Evolutionary conservation across 2,329 filamentous ascomycete species (phyloP), one percentile per base, ranked within the genome.

Genomic region (Curvularia spicifera): DNA sequence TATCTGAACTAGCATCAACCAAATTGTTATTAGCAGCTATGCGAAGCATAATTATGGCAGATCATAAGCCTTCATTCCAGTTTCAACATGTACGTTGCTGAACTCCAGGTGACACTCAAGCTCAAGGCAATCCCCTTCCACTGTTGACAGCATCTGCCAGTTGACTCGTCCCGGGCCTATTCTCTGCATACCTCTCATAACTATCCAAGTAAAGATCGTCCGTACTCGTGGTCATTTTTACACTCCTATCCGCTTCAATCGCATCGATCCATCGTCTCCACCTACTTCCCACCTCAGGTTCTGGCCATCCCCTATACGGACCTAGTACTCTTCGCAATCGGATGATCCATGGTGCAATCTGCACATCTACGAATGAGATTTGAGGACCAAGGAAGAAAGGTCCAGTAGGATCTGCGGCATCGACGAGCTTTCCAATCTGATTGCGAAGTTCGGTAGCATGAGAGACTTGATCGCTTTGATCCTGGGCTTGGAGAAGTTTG

Each of bases 301-400:
- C 84, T 0, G 85, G 83, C 87, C 89, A 92, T 22, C 84, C 85
- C 20, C 87, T 80, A 63, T 89, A 87, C 15, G 86, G 85, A 49
- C 84, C 82, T 33, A 91, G 78, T 18, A 92, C 85, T 2, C 85
- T 84, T n/a, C 84, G 81, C 59, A 93, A 78, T 1, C 91, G 83
- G 18, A 93, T 71, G 13, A 91, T 83, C 83, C 91, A 93, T 0
- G 91, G 91, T 1, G 90, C 90, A 45, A 92, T 83, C 69, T 92
- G 88, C 15, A 92, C 82, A 64, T 93, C 90, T 0, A 93, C 90
- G 54, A 91, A 87, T 0, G 80, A 82, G 54, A 88, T 79, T 1
- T 80, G 66, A 0, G 74, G 65, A 7, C 86, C 86, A 64, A 83
- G 82, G 71, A 93, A 93, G 74, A 89, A 92, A 0, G 90, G 90